phyloP scores from a whole-genome alignment of 495 filamentous ascomycete species.

The Trichodelitschia bisporula region DNA sequence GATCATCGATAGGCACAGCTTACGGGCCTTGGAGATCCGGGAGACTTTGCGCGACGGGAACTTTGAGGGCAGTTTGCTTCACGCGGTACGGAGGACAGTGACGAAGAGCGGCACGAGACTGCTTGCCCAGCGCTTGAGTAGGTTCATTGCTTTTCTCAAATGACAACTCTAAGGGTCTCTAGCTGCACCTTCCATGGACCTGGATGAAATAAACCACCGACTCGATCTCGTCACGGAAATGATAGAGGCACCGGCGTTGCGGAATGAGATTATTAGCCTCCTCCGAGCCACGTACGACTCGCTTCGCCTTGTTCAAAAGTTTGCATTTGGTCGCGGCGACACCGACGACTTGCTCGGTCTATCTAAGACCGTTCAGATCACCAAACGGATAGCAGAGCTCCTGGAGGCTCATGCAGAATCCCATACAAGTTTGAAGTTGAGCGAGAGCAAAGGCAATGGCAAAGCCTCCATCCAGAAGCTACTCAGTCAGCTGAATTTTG shows the following conservation, averaged over 20 bases:
- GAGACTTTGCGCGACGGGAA: slow-evolving; percentile 52
- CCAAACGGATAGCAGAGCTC: slow-evolving; percentile 35
- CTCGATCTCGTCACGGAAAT: slow-evolving; percentile 65
- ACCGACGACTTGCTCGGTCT: slow-evolving; percentile 76
- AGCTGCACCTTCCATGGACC: slow-evolving; percentile 64
- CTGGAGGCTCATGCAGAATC: slow-evolving; percentile 14
- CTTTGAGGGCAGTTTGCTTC: slow-evolving; percentile 61
- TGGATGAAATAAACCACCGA: slow-evolving; percentile 51
- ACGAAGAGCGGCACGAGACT: slow-evolving; percentile 77
- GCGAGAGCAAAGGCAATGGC: slow-evolving; percentile 4
- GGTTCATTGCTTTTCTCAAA: slow-evolving; percentile 5
- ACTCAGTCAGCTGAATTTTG: slow-evolving; percentile 29
- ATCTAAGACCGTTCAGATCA: slow-evolving; percentile 57
- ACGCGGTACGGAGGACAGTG: slow-evolving; percentile 66
- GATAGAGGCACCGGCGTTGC: slow-evolving; percentile 31
- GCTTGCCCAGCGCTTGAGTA: slow-evolving; percentile 61
- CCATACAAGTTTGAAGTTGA: slow-evolving; percentile 3
- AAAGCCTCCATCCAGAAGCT: slow-evolving; percentile 1
- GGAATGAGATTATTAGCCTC: slow-evolving; percentile 38
- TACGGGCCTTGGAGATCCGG: slow-evolving; percentile 74
- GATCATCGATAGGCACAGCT: slow-evolving; percentile 72
- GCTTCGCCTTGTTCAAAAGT: slow-evolving; percentile 75
- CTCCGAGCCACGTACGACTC: slow-evolving; percentile 63
- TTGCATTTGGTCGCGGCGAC: slow-evolving; percentile 75
- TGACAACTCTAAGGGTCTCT: neutral